These are phyloP conservation scores for Schwanniomyces pseudopolymorphus DNA, from an alignment of 805 yeast species.

Conservation along the genomic window DNA sequence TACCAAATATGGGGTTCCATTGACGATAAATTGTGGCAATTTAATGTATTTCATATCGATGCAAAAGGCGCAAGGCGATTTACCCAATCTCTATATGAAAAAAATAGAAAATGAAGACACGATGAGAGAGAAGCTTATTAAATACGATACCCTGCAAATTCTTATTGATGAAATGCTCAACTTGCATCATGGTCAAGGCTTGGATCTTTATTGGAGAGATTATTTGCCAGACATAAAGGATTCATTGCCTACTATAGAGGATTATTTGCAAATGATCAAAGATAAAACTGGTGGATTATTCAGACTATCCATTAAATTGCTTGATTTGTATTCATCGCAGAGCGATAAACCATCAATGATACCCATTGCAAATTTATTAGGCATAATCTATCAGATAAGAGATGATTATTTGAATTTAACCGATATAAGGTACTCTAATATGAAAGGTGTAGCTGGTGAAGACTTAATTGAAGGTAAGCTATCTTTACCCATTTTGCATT, in stretches of 20 bases:
- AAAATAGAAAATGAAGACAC: not conserved
- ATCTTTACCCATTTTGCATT: constrained; percentile 80
- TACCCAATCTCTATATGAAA: constrained; percentile 11
- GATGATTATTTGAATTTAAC: constrained; percentile 80
- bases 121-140: constrained; percentile 1
- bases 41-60: constrained; percentile 77
- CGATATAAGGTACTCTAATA: constrained; percentile 49
- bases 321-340: constrained; percentile 38
- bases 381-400: constrained; percentile 78
- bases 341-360: constrained; percentile 16
- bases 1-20: constrained; percentile 70
- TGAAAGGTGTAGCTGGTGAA: constrained; percentile 72
- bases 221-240: constrained; percentile 12
- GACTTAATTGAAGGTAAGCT: constrained; percentile 89
- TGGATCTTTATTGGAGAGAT: constrained; percentile 89
- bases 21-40: constrained; percentile 80
- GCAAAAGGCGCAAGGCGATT: constrained; percentile 36
- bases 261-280: constrained; percentile 78
- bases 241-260: constrained; percentile 25
- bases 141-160: constrained; percentile 35
- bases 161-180: constrained; percentile 74
- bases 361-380: constrained; percentile 72
- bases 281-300: constrained; percentile 88
- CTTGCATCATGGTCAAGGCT: constrained; percentile 86
- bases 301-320: constrained; percentile 65